Evolutionary conservation across 768 basidiomycete species (phyloP).

Genomic region (Russula dissimulans): DNA sequence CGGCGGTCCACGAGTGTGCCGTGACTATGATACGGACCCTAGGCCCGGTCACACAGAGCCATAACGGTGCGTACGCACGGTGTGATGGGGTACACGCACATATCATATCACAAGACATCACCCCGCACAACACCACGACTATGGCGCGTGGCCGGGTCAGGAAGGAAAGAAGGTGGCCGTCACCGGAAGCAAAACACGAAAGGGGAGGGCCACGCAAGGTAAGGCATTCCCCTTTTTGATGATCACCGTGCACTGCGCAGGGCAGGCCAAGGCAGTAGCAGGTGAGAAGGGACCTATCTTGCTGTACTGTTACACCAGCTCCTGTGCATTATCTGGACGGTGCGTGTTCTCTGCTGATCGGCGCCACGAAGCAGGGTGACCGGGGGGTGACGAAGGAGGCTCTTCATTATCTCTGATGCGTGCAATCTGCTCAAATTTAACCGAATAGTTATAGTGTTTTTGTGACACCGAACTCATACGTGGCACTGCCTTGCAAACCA

Average conservation of each 20-base stretch:
- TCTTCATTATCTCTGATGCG: not conserved
- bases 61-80: not conserved
- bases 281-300: not conserved
- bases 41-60: not conserved
- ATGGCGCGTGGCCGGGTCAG: not conserved
- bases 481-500: not conserved
- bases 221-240: not conserved
- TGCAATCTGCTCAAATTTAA: not conserved
- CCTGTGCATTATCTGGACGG: not conserved
- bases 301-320: not conserved
- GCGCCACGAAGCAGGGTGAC: not conserved
- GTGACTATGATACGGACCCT: not conserved
- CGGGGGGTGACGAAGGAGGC: not conserved
- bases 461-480: not conserved
- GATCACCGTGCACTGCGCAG: slow-evolving; percentile 4
- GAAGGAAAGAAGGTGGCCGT: not conserved
- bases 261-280: not conserved
- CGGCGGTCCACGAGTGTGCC: not conserved
- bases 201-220: not conserved
- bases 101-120: not conserved
- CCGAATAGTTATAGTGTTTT: no score
- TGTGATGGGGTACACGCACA: not conserved
- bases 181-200: not conserved
- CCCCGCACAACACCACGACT: not conserved
- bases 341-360: not conserved